Conservation (phyloP, 805 yeast species). For the Spathaspora arborariae region DNA sequence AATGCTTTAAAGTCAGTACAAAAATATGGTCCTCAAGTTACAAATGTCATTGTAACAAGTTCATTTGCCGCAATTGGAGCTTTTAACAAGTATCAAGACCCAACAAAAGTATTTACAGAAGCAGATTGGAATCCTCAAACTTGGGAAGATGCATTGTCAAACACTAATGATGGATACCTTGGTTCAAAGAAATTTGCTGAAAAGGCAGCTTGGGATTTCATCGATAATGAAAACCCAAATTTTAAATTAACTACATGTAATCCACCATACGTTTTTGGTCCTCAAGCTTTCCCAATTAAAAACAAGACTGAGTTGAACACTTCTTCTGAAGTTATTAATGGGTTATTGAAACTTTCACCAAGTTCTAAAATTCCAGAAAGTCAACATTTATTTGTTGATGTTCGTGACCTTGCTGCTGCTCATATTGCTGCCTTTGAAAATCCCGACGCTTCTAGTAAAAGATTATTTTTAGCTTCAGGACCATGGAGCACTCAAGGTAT, state of each 20-base stretch:
- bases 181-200: slow-evolving; percentile 25
- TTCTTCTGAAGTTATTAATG: slow-evolving; percentile 24
- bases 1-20: slow-evolving; percentile 36
- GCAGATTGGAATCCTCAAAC: slow-evolving; percentile 2
- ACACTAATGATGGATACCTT: slow-evolving; percentile 13
- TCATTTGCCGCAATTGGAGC: slow-evolving; percentile 49
- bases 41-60: slow-evolving; percentile 43
- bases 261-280: slow-evolving; percentile 23
- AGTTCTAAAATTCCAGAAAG: slow-evolving; percentile 10
- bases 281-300: slow-evolving; percentile 28
- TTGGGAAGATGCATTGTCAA: neutral
- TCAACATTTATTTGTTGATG: slow-evolving; percentile 15
- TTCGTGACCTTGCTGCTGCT: slow-evolving; percentile 22
- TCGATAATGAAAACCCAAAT: slow-evolving; percentile 17
- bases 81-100: slow-evolving; percentile 10
- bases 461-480: slow-evolving; percentile 17
- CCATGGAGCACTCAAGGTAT: slow-evolving; percentile 23
- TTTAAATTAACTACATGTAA: slow-evolving; percentile 16
- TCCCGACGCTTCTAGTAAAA: slow-evolving; percentile 16
- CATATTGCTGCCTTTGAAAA: slow-evolving; percentile 26
- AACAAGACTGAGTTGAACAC: slow-evolving; percentile 17
- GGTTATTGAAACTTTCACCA: slow-evolving; percentile 16
- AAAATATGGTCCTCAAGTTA: slow-evolving; percentile 37
- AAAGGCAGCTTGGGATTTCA: slow-evolving; percentile 27
- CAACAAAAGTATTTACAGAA: neutral